Evolutionary conservation across 805 yeast species (phyloP), one percentile per base, ranked within the genome.

Genomic region (Lachancea cidri): DNA sequence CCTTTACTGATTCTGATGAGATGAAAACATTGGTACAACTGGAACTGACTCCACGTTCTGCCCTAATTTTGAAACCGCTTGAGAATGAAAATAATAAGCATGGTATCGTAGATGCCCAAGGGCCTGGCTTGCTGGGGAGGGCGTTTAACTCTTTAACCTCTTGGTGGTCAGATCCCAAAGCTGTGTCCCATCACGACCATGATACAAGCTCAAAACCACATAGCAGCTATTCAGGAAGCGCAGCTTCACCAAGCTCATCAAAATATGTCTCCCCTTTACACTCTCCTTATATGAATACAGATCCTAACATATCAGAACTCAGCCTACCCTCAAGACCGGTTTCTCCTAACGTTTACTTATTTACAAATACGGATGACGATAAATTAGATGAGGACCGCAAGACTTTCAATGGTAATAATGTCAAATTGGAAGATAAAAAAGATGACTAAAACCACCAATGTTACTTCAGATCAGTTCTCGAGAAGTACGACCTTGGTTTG

Each of bases 31-130:
- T 88, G 29, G 57, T 57, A 18, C 72, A 68, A 3, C 65, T 88
- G 41, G 79, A 77, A 17, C 65, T 88, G 38, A 71, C 76, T 13
- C 89, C 91, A 2, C 70, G 94, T 43, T 81, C 94, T 8, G 86
- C 83, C 0, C 60, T 88, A 36, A 79, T 86, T 17, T 65, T 88
- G 48, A 83, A 84, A 54, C 89, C 93, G 0, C 66, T 71, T 22
- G 54, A 55, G 17, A 57, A 57, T 19, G 57, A 51, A 30, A 29
- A 37, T 9, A 42, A 42, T 5, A 35, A 36, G 15, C 57, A n/a
- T 39, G 54, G 44, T 61, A 68, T 36, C 53, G 60, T 48, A 19
- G 57, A 40, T 17, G 54, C 44, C 13, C 49, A 50, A 42, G 52
- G 49, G 17, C 53, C 59, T 11, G 62, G 71, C 0, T 42, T 65